Conservation (phyloP, 768 basidiomycete genomes). For the Phanerochaete carnosa region DNA sequence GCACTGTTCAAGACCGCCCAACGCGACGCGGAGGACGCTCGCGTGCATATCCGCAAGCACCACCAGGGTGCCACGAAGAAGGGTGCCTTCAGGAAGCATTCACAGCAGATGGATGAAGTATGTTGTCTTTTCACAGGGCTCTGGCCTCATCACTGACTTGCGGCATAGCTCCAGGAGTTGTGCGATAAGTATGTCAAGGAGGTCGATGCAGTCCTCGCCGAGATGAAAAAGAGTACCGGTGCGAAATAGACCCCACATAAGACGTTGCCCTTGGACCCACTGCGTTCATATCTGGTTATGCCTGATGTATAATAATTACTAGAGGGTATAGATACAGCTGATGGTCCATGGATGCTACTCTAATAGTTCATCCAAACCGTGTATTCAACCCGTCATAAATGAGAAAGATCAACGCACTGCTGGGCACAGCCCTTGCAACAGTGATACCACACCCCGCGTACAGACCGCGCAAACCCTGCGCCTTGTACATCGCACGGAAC, state of each 20-base stretch:
- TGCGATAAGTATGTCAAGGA: slow-evolving; percentile 59
- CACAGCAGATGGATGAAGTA: slow-evolving; percentile 70
- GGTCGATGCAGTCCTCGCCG: slow-evolving; percentile 61
- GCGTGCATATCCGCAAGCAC: slow-evolving; percentile 71
- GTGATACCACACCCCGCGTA: slow-evolving; percentile 96
- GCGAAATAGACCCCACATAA: slow-evolving; percentile 11
- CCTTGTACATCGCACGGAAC: slow-evolving; percentile 65
- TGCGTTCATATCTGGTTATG: background rate
- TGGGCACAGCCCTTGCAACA: slow-evolving; percentile 78
- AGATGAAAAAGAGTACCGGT: slow-evolving; percentile 56
- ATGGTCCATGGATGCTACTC: background rate
- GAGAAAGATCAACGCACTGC: slow-evolving; percentile 89
- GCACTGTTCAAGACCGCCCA: slow-evolving; percentile 52
- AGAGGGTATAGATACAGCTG: slow-evolving; percentile 1
- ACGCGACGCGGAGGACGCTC: slow-evolving; percentile 71
- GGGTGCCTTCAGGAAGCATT: slow-evolving; percentile 66
- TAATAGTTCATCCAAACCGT: slow-evolving; percentile 39
- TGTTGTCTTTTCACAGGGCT: slow-evolving; percentile 15
- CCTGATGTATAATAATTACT: background rate
- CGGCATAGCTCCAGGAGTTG: slow-evolving; percentile 65
- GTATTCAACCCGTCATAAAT: slow-evolving; percentile 80
- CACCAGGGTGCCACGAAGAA: slow-evolving; percentile 65
- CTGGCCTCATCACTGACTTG: slow-evolving; percentile 24
- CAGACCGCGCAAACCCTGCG: slow-evolving; percentile 76
- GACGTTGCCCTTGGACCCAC: background rate